Conservation (phyloP, 116 monocot genomes). For the Dioscorea cayenensis region DNA sequence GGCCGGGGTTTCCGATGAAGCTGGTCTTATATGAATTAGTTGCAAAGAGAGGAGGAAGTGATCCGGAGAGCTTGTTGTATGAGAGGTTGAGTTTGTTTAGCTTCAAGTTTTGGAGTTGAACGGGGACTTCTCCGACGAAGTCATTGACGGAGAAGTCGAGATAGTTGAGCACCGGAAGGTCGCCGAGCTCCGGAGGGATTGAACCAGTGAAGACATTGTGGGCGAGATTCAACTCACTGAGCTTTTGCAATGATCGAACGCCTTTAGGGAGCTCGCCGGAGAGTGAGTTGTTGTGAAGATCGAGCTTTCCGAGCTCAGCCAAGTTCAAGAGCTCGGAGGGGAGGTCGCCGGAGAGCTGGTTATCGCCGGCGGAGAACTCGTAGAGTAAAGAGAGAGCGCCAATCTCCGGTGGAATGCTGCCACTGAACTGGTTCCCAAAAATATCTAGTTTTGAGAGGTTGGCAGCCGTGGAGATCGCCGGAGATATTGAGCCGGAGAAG, state of each 20-base stretch:
- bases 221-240: constrained; percentile 52
- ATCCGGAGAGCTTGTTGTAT: constrained; percentile 59
- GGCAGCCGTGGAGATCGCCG: constrained; percentile 38
- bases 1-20: constrained; percentile 65
- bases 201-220: constrained; percentile 37
- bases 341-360: constrained; percentile 38
- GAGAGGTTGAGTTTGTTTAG: constrained; percentile 76
- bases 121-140: constrained; percentile 56
- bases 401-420: constrained; percentile 60
- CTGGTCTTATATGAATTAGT: constrained; percentile 30
- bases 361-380: constrained; percentile 48
- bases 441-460: constrained; percentile 63
- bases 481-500: constrained; percentile 52
- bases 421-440: constrained; percentile 49
- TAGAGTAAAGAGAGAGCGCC: constrained; percentile 34
- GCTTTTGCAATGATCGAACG: constrained; percentile 37
- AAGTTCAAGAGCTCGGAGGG: constrained; percentile 32
- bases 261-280: constrained; percentile 44
- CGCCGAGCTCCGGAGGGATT: constrained; percentile 67
- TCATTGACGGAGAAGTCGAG: constrained; percentile 72
- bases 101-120: constrained; percentile 55
- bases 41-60: constrained; percentile 45
- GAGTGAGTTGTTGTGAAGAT: constrained; percentile 54
- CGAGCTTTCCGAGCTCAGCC: constrained; percentile 39
- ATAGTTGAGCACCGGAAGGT: constrained; percentile 71